Percentiles rank a stretch among this genome's conserved stretches.
phyloP scores from a whole-genome alignment of 345 rosid genomes.

The Salix udensis region DNA sequence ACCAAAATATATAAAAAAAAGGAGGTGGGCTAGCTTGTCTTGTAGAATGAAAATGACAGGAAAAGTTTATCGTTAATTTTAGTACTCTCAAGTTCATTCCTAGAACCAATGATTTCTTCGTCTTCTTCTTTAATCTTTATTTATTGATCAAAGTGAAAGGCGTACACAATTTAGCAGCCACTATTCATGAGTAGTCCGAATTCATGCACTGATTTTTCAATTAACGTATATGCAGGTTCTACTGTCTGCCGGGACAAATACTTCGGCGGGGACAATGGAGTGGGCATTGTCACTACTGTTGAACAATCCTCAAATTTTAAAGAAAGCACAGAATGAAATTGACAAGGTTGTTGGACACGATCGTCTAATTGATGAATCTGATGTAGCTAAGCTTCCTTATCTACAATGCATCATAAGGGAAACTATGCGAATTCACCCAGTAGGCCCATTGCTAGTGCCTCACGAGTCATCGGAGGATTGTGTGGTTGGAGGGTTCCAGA shows the following conservation, averaged over 20 bases:
- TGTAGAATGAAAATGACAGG: too few relatives aligned
- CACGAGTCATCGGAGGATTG: conserved; percentile 40
- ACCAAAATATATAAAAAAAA: too few relatives aligned
- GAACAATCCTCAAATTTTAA: conserved; percentile 26
- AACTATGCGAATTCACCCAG: conserved; percentile 42
- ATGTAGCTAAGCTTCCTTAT: conserved; percentile 25
- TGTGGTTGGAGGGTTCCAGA: conserved; percentile 26
- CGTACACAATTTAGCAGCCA: not conserved
- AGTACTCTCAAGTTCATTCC: too few relatives aligned
- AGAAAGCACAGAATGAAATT: conserved; percentile 29
- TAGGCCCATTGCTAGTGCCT: conserved; percentile 39
- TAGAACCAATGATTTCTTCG: too few relatives aligned
- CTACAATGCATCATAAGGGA: conserved; percentile 45
- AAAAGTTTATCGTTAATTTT: too few relatives aligned
- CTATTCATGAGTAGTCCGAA: too few relatives aligned
- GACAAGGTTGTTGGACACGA: conserved; percentile 14
- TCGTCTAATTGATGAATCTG: conserved; percentile 28
- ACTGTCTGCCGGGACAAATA: conserved; percentile 22
- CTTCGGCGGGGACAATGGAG: conserved; percentile 19
- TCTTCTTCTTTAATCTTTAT: too few relatives aligned
- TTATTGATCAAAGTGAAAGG: too few relatives aligned
- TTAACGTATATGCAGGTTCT: conserved; percentile 5
- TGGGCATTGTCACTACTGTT: conserved; percentile 38
- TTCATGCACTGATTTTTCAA: too few relatives aligned
- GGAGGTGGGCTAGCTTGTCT: too few relatives aligned